Conservation (phyloP, 1,284 basidiomycete genomes). For the Peniophora sp. region DNA sequence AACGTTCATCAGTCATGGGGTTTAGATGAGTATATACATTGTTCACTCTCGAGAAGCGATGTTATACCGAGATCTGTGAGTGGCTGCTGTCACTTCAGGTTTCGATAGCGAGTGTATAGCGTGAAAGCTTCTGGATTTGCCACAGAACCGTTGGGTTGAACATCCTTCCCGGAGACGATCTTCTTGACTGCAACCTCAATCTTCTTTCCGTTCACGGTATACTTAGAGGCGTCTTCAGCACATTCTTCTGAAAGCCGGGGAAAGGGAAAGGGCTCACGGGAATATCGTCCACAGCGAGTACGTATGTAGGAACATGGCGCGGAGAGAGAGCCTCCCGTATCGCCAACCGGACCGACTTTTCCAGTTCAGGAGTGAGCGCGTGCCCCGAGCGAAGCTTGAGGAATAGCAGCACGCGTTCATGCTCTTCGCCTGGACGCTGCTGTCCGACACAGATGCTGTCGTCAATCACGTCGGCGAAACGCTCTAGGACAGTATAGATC, state of each 20-base stretch:
- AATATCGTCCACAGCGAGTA: constrained; percentile 56
- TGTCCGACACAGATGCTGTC: constrained; percentile 82
- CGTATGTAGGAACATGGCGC: constrained; percentile 64
- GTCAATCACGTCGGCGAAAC: constrained; percentile 48
- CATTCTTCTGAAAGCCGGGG: not conserved
- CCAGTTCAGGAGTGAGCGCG: constrained; percentile 35
- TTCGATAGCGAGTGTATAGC: constrained; percentile 52
- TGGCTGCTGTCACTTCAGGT: constrained; percentile 26
- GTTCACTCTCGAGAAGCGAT: too few species aligned
- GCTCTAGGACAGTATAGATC: constrained; percentile 76
- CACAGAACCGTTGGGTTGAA: constrained; percentile 62
- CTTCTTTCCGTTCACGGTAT: constrained; percentile 68
- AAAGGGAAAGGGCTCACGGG: constrained; percentile 33
- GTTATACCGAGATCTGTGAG: too few species aligned
- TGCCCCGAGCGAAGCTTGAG: constrained; percentile 62
- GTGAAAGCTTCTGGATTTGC: constrained; percentile 59
- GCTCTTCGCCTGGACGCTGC: constrained; percentile 60
- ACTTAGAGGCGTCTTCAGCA: constrained; percentile 26
- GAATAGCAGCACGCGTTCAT: constrained; percentile 84
- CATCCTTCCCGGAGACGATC: constrained; percentile 53
- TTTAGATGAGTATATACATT: too few species aligned
- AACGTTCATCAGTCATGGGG: too few species aligned
- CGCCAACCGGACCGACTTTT: constrained; percentile 40
- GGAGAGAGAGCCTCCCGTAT: constrained; percentile 63
- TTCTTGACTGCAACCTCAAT: constrained; percentile 72